phyloP scores from a whole-genome alignment of 2,329 filamentous ascomycete species.

The Cladosporium cucumerinum region DNA sequence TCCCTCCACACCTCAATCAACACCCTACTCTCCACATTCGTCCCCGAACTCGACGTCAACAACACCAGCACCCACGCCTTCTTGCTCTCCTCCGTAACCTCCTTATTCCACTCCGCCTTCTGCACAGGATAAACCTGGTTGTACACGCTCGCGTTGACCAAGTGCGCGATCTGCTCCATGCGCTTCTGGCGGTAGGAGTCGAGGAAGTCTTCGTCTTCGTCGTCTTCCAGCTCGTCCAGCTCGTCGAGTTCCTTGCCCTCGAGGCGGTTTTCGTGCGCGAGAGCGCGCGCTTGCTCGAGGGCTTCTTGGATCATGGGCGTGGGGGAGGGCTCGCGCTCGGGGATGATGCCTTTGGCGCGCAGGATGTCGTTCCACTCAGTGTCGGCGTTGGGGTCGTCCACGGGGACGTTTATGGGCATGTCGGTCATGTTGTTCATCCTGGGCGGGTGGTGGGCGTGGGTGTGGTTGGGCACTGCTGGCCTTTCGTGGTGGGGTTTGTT shows the following conservation, averaged over 20 bases:
- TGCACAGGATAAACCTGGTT: constrained; percentile 90
- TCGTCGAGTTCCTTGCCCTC: constrained; percentile 95
- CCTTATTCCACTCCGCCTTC: constrained; percentile 86
- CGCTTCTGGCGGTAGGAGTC: constrained; percentile 86
- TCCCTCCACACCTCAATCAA: constrained; percentile 82
- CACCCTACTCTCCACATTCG: constrained; percentile 80
- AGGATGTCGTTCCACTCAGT: constrained; percentile 99
- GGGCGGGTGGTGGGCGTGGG: not conserved
- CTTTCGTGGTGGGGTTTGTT: not conserved
- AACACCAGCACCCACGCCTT: constrained; percentile 70
- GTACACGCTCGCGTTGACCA: constrained; percentile 75
- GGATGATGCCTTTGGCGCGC: constrained; percentile 92
- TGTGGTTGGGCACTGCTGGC: not conserved
- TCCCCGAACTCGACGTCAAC: constrained; percentile 71
- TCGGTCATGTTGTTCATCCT: constrained; percentile 29
- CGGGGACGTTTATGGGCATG: constrained; percentile 69
- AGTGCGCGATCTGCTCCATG: constrained; percentile 71
- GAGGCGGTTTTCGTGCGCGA: constrained; percentile 87
- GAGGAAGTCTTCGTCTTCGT: constrained; percentile 90
- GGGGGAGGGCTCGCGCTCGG: constrained; percentile 94
- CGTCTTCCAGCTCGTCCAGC: constrained; percentile 87
- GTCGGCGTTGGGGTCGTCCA: constrained; percentile 93
- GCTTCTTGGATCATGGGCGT: constrained; percentile 97
- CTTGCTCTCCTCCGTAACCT: constrained; percentile 86
- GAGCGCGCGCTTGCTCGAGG: constrained; percentile 72